Percentiles rank a stretch among this genome's conserved stretches.
Evolutionary conservation across 768 basidiomycete genomes (phyloP).

Genomic region (Tephrocybe sp.): DNA sequence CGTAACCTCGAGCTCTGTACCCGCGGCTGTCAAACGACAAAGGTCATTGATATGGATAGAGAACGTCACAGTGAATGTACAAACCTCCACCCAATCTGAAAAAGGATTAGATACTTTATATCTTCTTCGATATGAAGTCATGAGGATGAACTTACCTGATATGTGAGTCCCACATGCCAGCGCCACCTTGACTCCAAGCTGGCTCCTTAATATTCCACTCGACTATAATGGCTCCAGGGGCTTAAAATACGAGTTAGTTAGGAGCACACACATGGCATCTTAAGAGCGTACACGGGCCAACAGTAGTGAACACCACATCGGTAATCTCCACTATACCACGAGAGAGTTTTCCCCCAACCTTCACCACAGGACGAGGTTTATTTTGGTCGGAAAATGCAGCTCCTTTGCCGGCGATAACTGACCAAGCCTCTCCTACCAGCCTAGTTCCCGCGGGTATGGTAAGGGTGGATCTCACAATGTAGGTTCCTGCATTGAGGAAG

Average conservation of each 20-base stretch:
- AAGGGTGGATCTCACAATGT: constrained; percentile 50
- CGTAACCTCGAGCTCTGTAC: constrained; percentile 46
- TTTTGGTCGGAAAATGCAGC: constrained; percentile 40
- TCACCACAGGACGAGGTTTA: constrained; percentile 44
- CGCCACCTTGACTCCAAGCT: constrained; percentile 47
- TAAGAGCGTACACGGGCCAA: constrained; percentile 22
- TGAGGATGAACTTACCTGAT: constrained; percentile 33
- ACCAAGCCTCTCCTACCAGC: constrained; percentile 61
- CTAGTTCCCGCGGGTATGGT: constrained; percentile 55
- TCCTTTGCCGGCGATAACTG: constrained; percentile 51
- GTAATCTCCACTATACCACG: constrained; percentile 56
- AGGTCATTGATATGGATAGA: background rate
- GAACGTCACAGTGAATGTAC: background rate
- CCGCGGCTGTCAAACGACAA: constrained; percentile 34
- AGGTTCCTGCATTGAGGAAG: constrained; percentile 73
- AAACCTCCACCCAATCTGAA: constrained; percentile 36
- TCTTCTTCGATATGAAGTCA: background rate
- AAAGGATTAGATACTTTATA: background rate
- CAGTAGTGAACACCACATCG: constrained; percentile 48
- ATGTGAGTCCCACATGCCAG: constrained; percentile 60
- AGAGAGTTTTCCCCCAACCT: constrained; percentile 46
- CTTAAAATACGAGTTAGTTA: constrained; percentile 16
- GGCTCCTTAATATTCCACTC: constrained; percentile 66
- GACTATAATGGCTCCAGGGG: constrained; percentile 60
- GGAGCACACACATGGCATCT: background rate